Percentiles rank a stretch among this genome's conserved stretches.
phyloP scores from a whole-genome alignment of 257 asterid species.

The Leptodermis oblonga region DNA sequence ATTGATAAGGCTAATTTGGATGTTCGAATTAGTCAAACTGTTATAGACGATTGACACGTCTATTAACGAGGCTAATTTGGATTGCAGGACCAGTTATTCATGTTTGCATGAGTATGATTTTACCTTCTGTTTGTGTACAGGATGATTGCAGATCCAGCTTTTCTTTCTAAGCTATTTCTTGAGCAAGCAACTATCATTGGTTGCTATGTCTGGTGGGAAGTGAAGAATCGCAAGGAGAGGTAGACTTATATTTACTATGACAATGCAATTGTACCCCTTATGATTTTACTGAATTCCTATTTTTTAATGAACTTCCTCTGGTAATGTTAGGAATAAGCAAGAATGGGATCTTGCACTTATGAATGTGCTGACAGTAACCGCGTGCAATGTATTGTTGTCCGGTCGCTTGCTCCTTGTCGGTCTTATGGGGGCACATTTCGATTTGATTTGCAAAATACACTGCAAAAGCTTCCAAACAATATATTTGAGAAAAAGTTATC shows the following conservation, averaged over 20 bases:
- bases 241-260: conserved; percentile 19
- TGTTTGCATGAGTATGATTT: too few species aligned
- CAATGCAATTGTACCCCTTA: neutral
- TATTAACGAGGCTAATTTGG: too few species aligned
- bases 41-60: too few species aligned
- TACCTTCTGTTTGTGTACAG: too few species aligned
- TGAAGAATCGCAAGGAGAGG: conserved; percentile 94
- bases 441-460: conserved; percentile 86
- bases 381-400: conserved; percentile 84
- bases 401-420: conserved; percentile 98
- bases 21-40: too few species aligned
- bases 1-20: too few species aligned
- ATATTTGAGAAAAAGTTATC: conserved; percentile 87
- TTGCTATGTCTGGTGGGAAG: conserved; percentile 93
- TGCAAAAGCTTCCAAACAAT: conserved; percentile 97
- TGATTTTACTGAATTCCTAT: conserved; percentile 4
- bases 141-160: too few species aligned
- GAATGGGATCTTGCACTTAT: conserved; percentile 99
- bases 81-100: too few species aligned
- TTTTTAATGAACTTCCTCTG: conserved; percentile 13
- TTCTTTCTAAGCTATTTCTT: too few species aligned
- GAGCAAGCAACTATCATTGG: too few species aligned
- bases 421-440: conserved; percentile 96
- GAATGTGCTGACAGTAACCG: conserved; percentile 78
- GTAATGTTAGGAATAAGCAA: conserved; percentile 64